A percentile compares a stretch with the other conserved stretches of the same genome.
phyloP scores from a whole-genome alignment of 1,284 basidiomycete species.

The Austroboletus rostrupii region DNA sequence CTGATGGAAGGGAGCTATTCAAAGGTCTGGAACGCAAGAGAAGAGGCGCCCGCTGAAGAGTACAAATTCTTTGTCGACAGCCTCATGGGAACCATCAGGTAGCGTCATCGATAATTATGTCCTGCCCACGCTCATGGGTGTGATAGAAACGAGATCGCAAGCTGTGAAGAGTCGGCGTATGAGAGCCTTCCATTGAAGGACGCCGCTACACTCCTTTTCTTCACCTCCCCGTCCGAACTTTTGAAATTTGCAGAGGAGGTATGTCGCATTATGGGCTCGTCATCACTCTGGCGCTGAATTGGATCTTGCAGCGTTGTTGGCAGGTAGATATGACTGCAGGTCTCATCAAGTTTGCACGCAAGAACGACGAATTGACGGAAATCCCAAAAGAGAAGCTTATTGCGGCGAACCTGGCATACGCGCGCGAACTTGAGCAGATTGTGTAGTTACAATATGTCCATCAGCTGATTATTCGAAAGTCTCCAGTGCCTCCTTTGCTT shows the following conservation, averaged over 20 bases:
- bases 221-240: slow-evolving; percentile 74
- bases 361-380: slow-evolving; percentile 73
- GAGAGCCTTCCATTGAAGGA: slow-evolving; percentile 84
- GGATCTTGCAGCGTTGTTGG: slow-evolving; percentile 59
- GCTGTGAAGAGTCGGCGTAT: slow-evolving; percentile 89
- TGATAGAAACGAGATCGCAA: slow-evolving; percentile 85
- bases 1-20: slow-evolving; percentile 99
- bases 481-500: slow-evolving; percentile 87
- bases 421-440: slow-evolving; percentile 85
- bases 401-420: slow-evolving; percentile 69
- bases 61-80: slow-evolving; percentile 90
- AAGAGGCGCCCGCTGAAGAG: slow-evolving; percentile 82
- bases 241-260: slow-evolving; percentile 76
- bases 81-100: slow-evolving; percentile 91
- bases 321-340: slow-evolving; percentile 60
- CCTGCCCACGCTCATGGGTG: slow-evolving; percentile 1
- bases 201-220: slow-evolving; percentile 85
- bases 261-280: slow-evolving; percentile 13
- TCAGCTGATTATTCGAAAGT: slow-evolving; percentile 67
- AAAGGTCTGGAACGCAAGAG: slow-evolving; percentile 94
- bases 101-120: not conserved
- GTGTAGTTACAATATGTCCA: slow-evolving; percentile 49
- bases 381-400: slow-evolving; percentile 83
- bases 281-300: not conserved
- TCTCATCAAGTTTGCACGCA: slow-evolving; percentile 63